A percentile compares a stretch with the other conserved stretches of the same genome.
Evolutionary conservation across 129 eudicot genomes (phyloP).

Genomic region (Artemisia tridentata): DNA sequence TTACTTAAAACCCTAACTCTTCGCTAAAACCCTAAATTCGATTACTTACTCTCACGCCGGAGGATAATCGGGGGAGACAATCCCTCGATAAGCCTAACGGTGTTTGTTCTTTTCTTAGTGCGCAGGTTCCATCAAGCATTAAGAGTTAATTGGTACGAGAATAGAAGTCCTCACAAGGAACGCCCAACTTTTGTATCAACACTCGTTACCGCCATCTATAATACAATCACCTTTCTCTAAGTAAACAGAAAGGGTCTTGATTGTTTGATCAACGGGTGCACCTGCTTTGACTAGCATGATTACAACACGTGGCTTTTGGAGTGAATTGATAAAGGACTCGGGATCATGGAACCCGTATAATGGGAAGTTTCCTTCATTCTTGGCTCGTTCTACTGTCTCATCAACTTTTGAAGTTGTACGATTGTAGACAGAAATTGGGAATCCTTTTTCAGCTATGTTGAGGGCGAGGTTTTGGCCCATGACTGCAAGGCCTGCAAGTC

Average conservation of each 20-base stretch:
- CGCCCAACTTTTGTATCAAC: too few species aligned
- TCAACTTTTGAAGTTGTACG: conserved; percentile 68
- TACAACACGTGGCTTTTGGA: conserved; percentile 73
- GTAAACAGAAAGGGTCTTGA: conserved; percentile 61
- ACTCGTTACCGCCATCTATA: conserved; percentile 52
- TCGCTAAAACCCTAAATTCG: too few species aligned
- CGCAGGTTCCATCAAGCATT: too few species aligned
- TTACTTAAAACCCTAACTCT: too few species aligned
- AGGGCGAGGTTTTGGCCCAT: conserved; percentile 90
- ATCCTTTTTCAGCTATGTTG: conserved; percentile 80
- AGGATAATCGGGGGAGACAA: too few species aligned
- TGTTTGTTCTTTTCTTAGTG: too few species aligned
- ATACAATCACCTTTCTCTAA: conserved; percentile 46
- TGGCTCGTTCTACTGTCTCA: conserved; percentile 64
- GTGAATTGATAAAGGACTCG: conserved; percentile 52
- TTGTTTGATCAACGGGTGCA: conserved; percentile 68
- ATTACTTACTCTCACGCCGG: too few species aligned
- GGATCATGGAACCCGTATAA: conserved; percentile 66
- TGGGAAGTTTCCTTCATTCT: conserved; percentile 64
- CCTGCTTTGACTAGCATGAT: conserved; percentile 80
- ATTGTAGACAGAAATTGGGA: conserved; percentile 71
- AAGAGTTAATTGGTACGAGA: too few species aligned
- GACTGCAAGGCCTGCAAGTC: conserved; percentile 84
- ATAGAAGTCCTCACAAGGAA: too few species aligned
- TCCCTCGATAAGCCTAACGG: too few species aligned